Conservation (phyloP, 2,329 filamentous ascomycete genomes). For the Fusarium staphyleae region DNA sequence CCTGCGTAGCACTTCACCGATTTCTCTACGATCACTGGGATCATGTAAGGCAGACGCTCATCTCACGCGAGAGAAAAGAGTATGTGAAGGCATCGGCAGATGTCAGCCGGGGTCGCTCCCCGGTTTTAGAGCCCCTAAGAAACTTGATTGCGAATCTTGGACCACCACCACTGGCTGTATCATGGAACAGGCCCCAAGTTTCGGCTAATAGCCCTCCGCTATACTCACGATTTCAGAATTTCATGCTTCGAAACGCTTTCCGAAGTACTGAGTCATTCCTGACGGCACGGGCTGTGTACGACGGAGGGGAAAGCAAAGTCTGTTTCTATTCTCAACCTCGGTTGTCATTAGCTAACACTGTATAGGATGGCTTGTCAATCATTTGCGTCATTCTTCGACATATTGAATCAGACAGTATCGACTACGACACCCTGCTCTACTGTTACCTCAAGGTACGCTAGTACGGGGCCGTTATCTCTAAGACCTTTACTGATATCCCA, state of each 20-base stretch:
- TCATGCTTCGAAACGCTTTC: slow-evolving; percentile 75
- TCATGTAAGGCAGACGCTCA: slow-evolving; percentile 69
- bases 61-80: slow-evolving; percentile 65
- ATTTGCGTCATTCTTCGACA: slow-evolving; percentile 74
- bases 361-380: slow-evolving; percentile 69
- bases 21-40: slow-evolving; percentile 78
- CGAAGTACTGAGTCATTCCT: slow-evolving; percentile 69
- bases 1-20: slow-evolving; percentile 72
- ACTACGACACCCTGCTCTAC: slow-evolving; percentile 71
- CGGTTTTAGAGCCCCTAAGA: slow-evolving; percentile 66
- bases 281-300: slow-evolving; percentile 71
- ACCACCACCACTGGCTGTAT: slow-evolving; percentile 71
- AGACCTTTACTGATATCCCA: not conserved
- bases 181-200: slow-evolving; percentile 73
- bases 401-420: slow-evolving; percentile 70
- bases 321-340: not conserved
- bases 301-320: slow-evolving; percentile 74
- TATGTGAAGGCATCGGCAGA: slow-evolving; percentile 63
- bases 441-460: slow-evolving; percentile 70
- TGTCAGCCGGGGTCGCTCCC: slow-evolving; percentile 58
- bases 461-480: not conserved
- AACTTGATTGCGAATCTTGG: slow-evolving; percentile 71
- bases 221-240: slow-evolving; percentile 74
- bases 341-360: slow-evolving; percentile 16
- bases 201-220: slow-evolving; percentile 67